These are phyloP conservation scores for Sporothrix phasma DNA, from an alignment of 2,329 filamentous ascomycete species.

Conservation along the genomic window DNA sequence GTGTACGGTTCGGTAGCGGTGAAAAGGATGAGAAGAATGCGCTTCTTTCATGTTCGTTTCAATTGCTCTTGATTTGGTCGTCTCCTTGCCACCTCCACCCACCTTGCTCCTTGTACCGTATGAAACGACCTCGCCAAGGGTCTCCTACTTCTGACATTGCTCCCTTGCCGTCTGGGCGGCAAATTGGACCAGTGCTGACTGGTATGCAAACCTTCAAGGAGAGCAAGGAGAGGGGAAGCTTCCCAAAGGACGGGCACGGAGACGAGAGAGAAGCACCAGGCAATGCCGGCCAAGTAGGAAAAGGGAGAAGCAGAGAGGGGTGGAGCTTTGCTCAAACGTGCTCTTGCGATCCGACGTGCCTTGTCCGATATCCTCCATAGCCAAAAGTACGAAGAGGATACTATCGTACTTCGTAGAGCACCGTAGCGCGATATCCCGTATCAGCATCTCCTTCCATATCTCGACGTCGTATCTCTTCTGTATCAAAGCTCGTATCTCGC, in stretches of 20 bases:
- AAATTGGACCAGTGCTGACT: conserved; percentile 2
- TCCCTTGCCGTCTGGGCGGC: conserved; percentile 8
- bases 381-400: not conserved
- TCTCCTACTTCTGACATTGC: conserved; percentile 6
- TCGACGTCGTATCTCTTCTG: not conserved
- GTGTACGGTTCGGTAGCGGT: not conserved
- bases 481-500: not conserved
- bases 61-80: not conserved
- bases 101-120: not conserved
- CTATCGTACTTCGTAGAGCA: too few species aligned
- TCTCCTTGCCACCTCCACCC: conserved; percentile 5
- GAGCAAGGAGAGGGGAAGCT: not conserved
- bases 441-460: not conserved
- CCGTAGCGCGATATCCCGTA: not conserved
- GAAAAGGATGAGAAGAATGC: not conserved
- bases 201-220: not conserved
- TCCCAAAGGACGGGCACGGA: not conserved
- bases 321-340: not conserved
- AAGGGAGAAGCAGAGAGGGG: not conserved
- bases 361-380: not conserved
- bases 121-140: conserved; percentile 9
- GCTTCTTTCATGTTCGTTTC: not conserved
- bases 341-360: not conserved
- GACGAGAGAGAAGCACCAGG: not conserved
- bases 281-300: not conserved